Conservation (phyloP, 495 filamentous ascomycete species). For the Aspergillus sclerotiicarbonarius region DNA sequence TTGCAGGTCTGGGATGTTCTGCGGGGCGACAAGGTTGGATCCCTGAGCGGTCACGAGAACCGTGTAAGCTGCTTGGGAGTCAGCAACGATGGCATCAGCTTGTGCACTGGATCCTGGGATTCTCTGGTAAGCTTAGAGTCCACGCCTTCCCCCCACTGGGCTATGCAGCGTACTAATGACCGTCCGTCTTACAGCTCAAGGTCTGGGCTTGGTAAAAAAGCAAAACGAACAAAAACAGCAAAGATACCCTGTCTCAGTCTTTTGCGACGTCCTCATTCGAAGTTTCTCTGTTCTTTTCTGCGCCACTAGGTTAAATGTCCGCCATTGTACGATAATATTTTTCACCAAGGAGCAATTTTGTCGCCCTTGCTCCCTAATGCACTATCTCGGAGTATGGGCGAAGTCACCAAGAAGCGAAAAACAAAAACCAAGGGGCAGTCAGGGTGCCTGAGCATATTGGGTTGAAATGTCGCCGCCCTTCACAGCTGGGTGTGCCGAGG, state of each 20-base stretch:
- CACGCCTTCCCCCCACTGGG: neutral
- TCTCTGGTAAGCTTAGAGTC: constrained; percentile 73
- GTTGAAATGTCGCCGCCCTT: constrained; percentile 5
- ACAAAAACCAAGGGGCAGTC: constrained; percentile 11
- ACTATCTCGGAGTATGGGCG: constrained; percentile 27
- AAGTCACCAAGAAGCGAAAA: constrained; percentile 15
- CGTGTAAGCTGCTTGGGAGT: constrained; percentile 97
- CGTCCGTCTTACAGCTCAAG: constrained; percentile 61
- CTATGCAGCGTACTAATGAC: constrained; percentile 14
- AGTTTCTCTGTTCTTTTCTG: constrained; percentile 30
- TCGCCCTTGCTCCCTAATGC: constrained; percentile 32
- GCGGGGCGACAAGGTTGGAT: constrained; percentile 94
- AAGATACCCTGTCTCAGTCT: constrained; percentile 49
- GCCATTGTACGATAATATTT: constrained; percentile 49
- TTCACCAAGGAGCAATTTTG: constrained; percentile 29
- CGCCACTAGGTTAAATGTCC: constrained; percentile 36
- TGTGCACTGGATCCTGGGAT: constrained; percentile 99
- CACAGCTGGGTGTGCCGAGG: constrained; percentile 3
- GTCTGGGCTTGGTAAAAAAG: constrained; percentile 72
- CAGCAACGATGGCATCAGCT: constrained; percentile 97
- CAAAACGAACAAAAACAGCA: constrained; percentile 35
- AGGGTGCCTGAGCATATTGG: constrained; percentile 3
- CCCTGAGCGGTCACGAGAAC: constrained; percentile 95
- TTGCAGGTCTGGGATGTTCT: constrained; percentile 94
- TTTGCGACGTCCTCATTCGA: constrained; percentile 44